Conservation (phyloP, 1,139 yeast genomes). For the Magnusiomyces paraingens region DNA sequence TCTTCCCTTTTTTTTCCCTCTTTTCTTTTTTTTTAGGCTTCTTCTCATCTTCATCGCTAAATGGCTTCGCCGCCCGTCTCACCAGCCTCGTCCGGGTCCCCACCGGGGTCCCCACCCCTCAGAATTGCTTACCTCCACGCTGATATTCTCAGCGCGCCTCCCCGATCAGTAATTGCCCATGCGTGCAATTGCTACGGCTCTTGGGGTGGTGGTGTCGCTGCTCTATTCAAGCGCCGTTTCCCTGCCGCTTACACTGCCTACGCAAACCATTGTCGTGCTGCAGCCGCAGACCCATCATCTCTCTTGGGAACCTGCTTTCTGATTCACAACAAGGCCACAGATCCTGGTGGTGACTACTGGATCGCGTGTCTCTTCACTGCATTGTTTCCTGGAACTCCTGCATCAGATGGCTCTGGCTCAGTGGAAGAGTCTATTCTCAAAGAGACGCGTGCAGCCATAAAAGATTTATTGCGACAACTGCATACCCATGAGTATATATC, state of each 20-base stretch:
- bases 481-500: slow-evolving; percentile 10
- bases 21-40: not conserved
- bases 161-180: slow-evolving; percentile 48
- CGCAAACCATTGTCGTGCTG: slow-evolving; percentile 40
- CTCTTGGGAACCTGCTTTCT: slow-evolving; percentile 52
- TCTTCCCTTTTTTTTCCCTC: not conserved
- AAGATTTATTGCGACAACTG: slow-evolving; percentile 41
- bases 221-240: slow-evolving; percentile 42
- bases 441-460: slow-evolving; percentile 45
- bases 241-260: slow-evolving; percentile 49
- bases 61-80: too few species aligned
- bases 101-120: not conserved
- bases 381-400: slow-evolving; percentile 38
- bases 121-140: not conserved
- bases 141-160: too few species aligned
- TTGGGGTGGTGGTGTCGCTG: slow-evolving; percentile 86
- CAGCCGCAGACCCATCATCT: slow-evolving; percentile 23
- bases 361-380: slow-evolving; percentile 63
- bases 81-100: too few species aligned
- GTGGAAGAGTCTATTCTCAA: slow-evolving; percentile 37
- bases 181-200: slow-evolving; percentile 73
- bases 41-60: not conserved
- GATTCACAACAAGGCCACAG: slow-evolving; percentile 36
- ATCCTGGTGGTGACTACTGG: slow-evolving; percentile 27
- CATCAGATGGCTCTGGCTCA: slow-evolving; percentile 14